phyloP scores from a whole-genome alignment of 768 basidiomycete species.

The Podaxis carcinomalis region DNA sequence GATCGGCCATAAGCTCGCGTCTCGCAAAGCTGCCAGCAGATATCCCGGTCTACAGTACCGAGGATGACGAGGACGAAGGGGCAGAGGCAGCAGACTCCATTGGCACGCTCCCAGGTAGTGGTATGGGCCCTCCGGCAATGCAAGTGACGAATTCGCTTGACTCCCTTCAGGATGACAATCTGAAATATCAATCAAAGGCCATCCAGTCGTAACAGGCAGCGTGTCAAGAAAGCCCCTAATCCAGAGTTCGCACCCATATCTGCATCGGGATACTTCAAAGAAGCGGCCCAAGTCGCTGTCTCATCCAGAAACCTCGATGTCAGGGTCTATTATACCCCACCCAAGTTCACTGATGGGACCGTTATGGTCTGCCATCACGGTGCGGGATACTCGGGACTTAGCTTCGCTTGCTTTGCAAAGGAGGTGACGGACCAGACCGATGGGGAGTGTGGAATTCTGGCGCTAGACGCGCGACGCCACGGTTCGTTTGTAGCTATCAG shows the following conservation, averaged over 20 bases:
- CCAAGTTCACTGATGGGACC: conserved; percentile 48
- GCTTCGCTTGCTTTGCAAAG: conserved; percentile 88
- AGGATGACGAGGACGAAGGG: conserved; percentile 42
- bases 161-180: conserved; percentile 15
- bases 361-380: conserved; percentile 94
- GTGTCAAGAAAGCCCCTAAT: conserved; percentile 40
- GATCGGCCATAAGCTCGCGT: conserved; percentile 73
- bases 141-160: conserved; percentile 31
- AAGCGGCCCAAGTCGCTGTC: conserved; percentile 76
- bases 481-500: conserved; percentile 44
- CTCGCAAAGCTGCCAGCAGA: conserved; percentile 64
- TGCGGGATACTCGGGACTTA: conserved; percentile 86
- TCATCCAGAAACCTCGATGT: conserved; percentile 57
- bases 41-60: conserved; percentile 20
- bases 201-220: conserved; percentile 21
- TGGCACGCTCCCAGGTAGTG: conserved; percentile 54
- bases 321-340: conserved; percentile 81
- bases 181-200: conserved; percentile 27
- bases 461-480: conserved; percentile 83
- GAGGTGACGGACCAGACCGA: conserved; percentile 56
- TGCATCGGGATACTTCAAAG: conserved; percentile 68
- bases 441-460: conserved; percentile 77
- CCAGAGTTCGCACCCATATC: conserved; percentile 75
- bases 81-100: conserved; percentile 56
- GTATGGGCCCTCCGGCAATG: conserved; percentile 62